Base-by-base conservation (phyloP, 2,329 filamentous ascomycete genomes). In the Hypoxylon rubiginosum region DNA sequence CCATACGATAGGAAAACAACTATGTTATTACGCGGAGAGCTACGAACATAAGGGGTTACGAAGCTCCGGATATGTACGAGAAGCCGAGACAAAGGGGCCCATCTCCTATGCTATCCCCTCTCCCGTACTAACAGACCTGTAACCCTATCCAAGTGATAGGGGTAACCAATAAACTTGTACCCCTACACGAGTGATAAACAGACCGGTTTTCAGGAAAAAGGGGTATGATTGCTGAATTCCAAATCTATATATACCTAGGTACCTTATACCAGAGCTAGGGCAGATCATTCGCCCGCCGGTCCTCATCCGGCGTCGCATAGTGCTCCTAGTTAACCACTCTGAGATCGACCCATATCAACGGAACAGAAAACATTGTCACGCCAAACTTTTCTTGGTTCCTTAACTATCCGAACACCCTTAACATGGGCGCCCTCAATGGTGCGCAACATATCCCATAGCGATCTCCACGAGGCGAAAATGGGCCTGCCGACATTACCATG, bases 161-260 rank as follows among this genome's bases (percentile, higher is more conserved):
- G n/a, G n/a, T n/a, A n/a, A n/a, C n/a, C n/a, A n/a, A n/a, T n/a
- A n/a, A n/a, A n/a, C n/a, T n/a, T n/a, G n/a, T n/a, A n/a, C n/a
- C n/a, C n/a, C n/a, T n/a, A n/a, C n/a, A n/a, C n/a, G n/a, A n/a
- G n/a, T n/a, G n/a, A n/a, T n/a, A n/a, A n/a, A n/a, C n/a, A n/a
- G 26, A 24, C 32, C 21, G 39, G 46, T 46, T 54, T 9, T 8
- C 15, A 51, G 49, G 39, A n/a, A 64, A 49, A 66, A 62, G 66
- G 73, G 70, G 74, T 75, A 75, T 74, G 64, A 70, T 74, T 67
- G 69, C 66, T 75, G 62, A 72, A 73, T 74, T 73, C 60, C 64
- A 71, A 66, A 57, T 73, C 73, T 76, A 76, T 75, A 71, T 75
- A 74, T 69, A 60, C 70, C 67, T 7, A n/a, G n/a, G n/a, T n/a